phyloP scores from a whole-genome alignment of 768 basidiomycete species.

The Trametes sanguinea region DNA sequence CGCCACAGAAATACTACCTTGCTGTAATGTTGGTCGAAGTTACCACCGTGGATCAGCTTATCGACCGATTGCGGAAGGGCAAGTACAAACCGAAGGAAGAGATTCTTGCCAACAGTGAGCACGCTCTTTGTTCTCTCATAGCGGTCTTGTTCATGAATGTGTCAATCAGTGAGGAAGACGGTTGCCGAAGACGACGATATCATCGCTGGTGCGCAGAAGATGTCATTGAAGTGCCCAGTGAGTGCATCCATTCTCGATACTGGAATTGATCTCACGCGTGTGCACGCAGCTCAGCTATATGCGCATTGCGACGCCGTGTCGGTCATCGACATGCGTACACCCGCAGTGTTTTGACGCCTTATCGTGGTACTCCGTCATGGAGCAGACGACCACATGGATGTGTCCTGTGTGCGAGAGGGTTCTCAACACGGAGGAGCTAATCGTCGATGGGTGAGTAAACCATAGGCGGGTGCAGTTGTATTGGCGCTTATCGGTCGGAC shows the following conservation, averaged over 20 bases:
- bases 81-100: slow-evolving; percentile 65
- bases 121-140: neutral
- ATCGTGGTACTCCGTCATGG: slow-evolving; percentile 94
- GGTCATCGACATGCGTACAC: slow-evolving; percentile 87
- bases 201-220: slow-evolving; percentile 82
- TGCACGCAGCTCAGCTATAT: slow-evolving; percentile 72
- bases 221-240: slow-evolving; percentile 94
- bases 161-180: slow-evolving; percentile 53
- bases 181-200: slow-evolving; percentile 82
- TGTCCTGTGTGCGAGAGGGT: slow-evolving; percentile 91
- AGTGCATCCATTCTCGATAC: slow-evolving; percentile 32
- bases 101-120: slow-evolving; percentile 64
- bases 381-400: slow-evolving; percentile 93
- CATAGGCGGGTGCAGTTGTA: neutral
- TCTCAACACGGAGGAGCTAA: slow-evolving; percentile 77
- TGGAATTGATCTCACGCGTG: slow-evolving; percentile 2
- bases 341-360: slow-evolving; percentile 94
- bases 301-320: slow-evolving; percentile 81
- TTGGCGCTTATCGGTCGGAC: slow-evolving; percentile 1
- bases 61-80: slow-evolving; percentile 68
- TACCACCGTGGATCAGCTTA: slow-evolving; percentile 67
- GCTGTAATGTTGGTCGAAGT: slow-evolving; percentile 83
- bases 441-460: slow-evolving; percentile 80
- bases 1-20: slow-evolving; percentile 80
- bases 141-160: neutral